Base-by-base conservation (phyloP, 352 stramenopile species). In the Globisporangium cederbergense region DNA sequence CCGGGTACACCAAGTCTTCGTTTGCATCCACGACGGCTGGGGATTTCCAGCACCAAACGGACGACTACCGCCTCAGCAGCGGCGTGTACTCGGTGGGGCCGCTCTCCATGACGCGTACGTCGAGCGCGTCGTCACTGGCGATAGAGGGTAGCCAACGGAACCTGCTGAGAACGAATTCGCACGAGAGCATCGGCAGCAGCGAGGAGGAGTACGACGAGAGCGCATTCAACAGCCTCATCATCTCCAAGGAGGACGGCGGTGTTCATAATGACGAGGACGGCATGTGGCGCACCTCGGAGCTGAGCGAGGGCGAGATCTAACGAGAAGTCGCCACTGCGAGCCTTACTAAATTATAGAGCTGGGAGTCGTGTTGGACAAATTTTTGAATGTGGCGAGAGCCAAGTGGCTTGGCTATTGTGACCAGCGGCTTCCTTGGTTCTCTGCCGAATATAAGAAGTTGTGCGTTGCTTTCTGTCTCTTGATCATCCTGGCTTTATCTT, bases 271-370 rank as follows among this genome's bases (percentile, higher is more conserved):
- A 4, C 40, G 40, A 20, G 42, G 42, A 47, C 42, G 42, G 22
- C 14, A 51, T 67, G 20, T 52, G 65, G 34, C 68, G 74, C 25
- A 56, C 54, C 38, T 83, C 76, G 14, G 68, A 79, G 63, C 60
- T 77, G n/a, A 83, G 68, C 30, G 73, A 81, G 38, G 72, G 70
- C 43, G 71, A 81, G 53, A 75, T 79, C 54, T 82, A 74, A 42
- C 4, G 20, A 46, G n/a, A 28, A 2, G 45, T 34, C 20, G 10
- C 22, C 38, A n/a, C 3, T 51, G 10, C 25, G 25, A 51, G 11
- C 52, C 5, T 6, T 63, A 40, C 20, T 52, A 53, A 42, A 50
- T 50, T 68, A 59, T 74, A 67, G 62, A 53, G 38, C 28, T 58
- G 30, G 38, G 25, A 28, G 14, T 34, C 11, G 3, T 47, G 42